Evolutionary conservation across 371 early-diverging fungal genomes (phyloP).

Genomic region (Actinomortierella wolfii): DNA sequence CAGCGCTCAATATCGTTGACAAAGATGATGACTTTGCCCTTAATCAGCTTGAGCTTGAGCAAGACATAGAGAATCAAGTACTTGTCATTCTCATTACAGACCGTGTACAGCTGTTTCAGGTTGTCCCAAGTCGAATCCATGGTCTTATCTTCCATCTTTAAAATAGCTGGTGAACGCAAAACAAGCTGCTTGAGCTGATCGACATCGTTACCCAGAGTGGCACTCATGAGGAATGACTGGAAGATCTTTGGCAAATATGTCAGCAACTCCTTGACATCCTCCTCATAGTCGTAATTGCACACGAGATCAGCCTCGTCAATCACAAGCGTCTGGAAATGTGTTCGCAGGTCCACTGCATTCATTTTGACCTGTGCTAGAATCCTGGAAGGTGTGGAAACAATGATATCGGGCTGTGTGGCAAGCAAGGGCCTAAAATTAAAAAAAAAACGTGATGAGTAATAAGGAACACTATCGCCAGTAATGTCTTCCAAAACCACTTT

Average conservation of each 20-base stretch:
- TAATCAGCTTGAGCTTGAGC: constrained; percentile 86
- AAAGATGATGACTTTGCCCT: constrained; percentile 92
- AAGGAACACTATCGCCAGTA: background rate
- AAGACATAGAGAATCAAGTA: constrained; percentile 89
- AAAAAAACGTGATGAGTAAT: constrained; percentile 8
- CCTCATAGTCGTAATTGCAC: constrained; percentile 90
- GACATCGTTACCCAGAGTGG: constrained; percentile 86
- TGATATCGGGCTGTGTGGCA: constrained; percentile 82
- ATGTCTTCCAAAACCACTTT: too few relatives aligned
- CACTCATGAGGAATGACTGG: constrained; percentile 91
- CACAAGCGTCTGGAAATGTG: constrained; percentile 79
- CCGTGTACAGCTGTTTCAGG: constrained; percentile 44
- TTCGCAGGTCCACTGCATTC: constrained; percentile 61
- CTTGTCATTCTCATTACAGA: constrained; percentile 84
- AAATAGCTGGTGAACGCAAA: constrained; percentile 80
- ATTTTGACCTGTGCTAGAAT: constrained; percentile 72
- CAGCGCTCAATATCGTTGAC: constrained; percentile 93
- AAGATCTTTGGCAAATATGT: constrained; percentile 79
- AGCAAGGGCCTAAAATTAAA: constrained; percentile 68
- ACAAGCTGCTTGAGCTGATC: constrained; percentile 83
- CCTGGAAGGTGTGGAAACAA: constrained; percentile 85
- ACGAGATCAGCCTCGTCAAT: constrained; percentile 97
- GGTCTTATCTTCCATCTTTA: constrained; percentile 79
- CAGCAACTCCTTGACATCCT: constrained; percentile 77
- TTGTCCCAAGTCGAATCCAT: constrained; percentile 61